phyloP scores from a whole-genome alignment of 2,329 filamentous ascomycete genomes.

The Colletotrichum cordylinicola region DNA sequence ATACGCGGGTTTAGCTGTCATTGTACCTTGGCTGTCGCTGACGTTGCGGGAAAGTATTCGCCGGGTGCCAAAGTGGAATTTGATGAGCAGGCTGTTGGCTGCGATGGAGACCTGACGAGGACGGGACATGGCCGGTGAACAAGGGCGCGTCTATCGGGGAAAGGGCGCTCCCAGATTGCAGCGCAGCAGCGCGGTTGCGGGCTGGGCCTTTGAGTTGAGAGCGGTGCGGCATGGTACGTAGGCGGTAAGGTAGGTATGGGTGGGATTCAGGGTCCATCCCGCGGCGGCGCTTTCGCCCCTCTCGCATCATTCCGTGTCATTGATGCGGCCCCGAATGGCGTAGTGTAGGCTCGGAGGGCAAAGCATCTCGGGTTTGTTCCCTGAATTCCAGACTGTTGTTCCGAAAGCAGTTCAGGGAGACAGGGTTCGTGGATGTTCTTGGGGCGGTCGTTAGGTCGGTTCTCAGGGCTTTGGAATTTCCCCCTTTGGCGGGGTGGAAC shows the following conservation, averaged over 20 bases:
- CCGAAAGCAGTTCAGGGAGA: neutral
- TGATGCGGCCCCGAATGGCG: neutral
- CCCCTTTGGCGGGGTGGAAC: slow-evolving; percentile 9
- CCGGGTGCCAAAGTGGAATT: neutral
- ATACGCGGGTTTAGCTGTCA: neutral
- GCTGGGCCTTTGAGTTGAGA: neutral
- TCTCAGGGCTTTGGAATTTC: slow-evolving; percentile 1
- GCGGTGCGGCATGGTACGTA: neutral
- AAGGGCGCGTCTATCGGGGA: neutral
- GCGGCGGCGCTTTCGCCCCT: slow-evolving; percentile 1
- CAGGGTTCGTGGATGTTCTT: slow-evolving; percentile 3
- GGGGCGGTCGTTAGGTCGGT: neutral
- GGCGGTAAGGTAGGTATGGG: neutral
- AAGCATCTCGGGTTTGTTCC: neutral
- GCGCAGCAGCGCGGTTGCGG: neutral
- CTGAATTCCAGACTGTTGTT: neutral
- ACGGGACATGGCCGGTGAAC: neutral
- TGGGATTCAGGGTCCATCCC: slow-evolving; percentile 1
- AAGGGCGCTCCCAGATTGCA: neutral
- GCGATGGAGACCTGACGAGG: neutral
- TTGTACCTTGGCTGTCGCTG: neutral
- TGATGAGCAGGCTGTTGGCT: neutral
- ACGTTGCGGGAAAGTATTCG: neutral
- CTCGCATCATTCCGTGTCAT: slow-evolving; percentile 10
- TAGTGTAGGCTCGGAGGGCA: neutral